phyloP scores from a whole-genome alignment of 2,329 filamentous ascomycete species.

The Aureobasidium lini region DNA sequence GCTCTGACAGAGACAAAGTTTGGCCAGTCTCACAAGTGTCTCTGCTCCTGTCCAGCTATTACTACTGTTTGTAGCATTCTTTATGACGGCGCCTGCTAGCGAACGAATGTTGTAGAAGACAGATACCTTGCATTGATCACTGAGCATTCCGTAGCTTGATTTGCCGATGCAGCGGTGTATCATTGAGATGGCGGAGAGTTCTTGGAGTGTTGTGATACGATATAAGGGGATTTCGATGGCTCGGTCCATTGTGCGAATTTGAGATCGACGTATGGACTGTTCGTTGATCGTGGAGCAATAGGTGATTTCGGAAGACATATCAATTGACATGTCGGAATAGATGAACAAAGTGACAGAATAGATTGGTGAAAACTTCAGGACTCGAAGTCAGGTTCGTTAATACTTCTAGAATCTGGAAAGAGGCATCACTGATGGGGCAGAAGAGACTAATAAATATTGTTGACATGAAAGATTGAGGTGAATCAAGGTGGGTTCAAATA shows the following conservation, averaged over 20 bases:
- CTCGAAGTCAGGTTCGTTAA: too few relatives aligned
- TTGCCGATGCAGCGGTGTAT: neutral
- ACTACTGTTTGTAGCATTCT: neutral
- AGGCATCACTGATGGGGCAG: too few relatives aligned
- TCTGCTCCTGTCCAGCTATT: neutral
- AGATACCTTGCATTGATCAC: neutral
- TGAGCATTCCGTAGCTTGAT: neutral
- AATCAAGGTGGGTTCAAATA: neutral
- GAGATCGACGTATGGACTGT: too few relatives aligned
- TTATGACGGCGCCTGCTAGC: neutral
- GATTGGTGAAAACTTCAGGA: too few relatives aligned
- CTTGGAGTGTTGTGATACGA: neutral
- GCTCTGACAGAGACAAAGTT: neutral
- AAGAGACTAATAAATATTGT: neutral
- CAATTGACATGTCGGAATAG: neutral
- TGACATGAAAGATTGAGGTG: neutral
- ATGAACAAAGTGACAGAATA: too few relatives aligned
- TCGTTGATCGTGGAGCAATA: too few relatives aligned
- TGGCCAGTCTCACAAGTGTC: neutral
- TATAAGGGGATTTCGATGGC: neutral
- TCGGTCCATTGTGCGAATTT: neutral
- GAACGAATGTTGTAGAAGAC: neutral
- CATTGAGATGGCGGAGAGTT: neutral
- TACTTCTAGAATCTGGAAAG: too few relatives aligned
- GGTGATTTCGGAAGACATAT: too few relatives aligned